Evolutionary conservation across 1,139 yeast species (phyloP).

Genomic region (Suhomyces maxii): DNA sequence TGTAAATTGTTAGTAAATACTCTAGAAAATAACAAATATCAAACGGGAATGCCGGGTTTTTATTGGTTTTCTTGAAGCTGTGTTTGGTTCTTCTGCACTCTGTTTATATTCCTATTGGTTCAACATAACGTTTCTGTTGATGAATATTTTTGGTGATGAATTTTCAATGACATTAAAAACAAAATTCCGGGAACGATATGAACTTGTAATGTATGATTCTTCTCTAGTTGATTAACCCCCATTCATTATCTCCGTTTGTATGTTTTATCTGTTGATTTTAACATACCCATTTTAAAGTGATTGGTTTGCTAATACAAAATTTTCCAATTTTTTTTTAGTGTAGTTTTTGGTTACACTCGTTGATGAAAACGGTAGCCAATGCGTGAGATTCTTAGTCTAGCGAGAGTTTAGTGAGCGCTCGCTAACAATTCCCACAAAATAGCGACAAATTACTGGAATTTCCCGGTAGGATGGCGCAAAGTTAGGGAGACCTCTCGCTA

Average conservation of each 20-base stretch:
- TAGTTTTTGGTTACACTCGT: slow-evolving; percentile 4
- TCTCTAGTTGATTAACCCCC: background rate
- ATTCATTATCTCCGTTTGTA: background rate
- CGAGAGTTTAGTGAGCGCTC: background rate
- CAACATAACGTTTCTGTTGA: background rate
- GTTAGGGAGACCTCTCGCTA: no score
- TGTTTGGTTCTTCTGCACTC: background rate
- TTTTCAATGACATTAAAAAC: no score
- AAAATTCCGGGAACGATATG: no score
- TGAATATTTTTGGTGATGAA: no score
- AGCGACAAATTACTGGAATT: background rate
- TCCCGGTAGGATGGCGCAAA: no score
- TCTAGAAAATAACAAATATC: background rate
- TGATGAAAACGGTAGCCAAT: slow-evolving; percentile 2
- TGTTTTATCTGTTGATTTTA: background rate
- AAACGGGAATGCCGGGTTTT: no score
- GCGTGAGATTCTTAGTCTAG: background rate
- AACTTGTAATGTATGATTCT: background rate
- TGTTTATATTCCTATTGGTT: background rate
- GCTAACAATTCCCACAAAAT: background rate
- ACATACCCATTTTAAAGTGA: slow-evolving; percentile 17
- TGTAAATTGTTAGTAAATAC: slow-evolving; percentile 28
- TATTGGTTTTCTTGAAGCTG: no score
- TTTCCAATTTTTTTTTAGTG: slow-evolving; percentile 11
- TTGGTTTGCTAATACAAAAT: slow-evolving; percentile 14